Percentiles rank a stretch among this genome's conserved stretches.
Evolutionary conservation across 208 protist genomes (phyloP).

Genomic region (Trypanosoma theileri): DNA sequence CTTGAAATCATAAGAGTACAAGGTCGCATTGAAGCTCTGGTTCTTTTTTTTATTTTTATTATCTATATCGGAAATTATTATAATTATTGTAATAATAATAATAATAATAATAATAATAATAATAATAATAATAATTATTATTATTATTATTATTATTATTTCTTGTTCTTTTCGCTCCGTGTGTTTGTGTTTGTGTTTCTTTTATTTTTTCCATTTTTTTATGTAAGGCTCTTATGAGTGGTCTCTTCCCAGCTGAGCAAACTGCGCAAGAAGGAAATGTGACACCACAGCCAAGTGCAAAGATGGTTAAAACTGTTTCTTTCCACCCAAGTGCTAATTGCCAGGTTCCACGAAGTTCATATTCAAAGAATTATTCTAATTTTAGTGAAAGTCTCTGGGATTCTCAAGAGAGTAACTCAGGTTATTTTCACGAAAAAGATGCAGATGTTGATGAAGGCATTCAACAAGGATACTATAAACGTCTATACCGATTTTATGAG

Average conservation of each 20-base stretch:
- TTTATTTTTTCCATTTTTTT: background rate
- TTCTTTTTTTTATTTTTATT: no score
- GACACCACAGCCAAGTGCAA: background rate
- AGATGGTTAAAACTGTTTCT: conserved; percentile 3
- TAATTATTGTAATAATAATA: no score
- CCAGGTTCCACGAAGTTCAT: background rate
- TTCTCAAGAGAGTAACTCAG: conserved; percentile 54
- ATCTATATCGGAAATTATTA: no score
- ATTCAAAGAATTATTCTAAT: conserved; percentile 27
- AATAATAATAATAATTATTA: no score
- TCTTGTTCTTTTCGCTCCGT: background rate
- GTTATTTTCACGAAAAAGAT: conserved; percentile 38
- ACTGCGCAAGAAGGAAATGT: background rate
- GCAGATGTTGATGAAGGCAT: conserved; percentile 30
- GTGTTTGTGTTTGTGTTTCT: background rate
- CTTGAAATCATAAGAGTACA: no score
- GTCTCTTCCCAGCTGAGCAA: background rate
- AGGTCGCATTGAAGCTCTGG: no score
- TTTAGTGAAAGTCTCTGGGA: conserved; percentile 46
- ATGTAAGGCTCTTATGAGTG: background rate
- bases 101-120: no score
- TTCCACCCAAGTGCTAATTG: conserved; percentile 9
- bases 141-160: background rate
- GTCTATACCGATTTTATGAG: conserved; percentile 70
- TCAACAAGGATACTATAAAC: conserved; percentile 37